Evolutionary conservation across 345 rosid species (phyloP), one percentile per base, ranked within the genome.

Genomic region (Erodium maritimum): DNA sequence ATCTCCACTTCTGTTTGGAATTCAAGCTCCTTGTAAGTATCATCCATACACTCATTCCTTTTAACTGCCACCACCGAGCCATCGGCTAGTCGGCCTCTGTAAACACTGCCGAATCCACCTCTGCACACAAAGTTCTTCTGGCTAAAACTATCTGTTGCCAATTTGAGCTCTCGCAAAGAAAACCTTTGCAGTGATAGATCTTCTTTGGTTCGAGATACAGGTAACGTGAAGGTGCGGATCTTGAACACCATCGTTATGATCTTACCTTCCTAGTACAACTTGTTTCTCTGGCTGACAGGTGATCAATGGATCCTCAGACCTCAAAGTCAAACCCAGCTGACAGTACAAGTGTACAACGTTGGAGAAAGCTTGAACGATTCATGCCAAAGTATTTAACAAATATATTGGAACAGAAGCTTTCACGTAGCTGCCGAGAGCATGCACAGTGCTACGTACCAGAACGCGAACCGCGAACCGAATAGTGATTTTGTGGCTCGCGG

Each of bases 91-190:
- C 22, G 34, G n/a, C 53, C 59, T 54, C 21, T n/a, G 21, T 12
- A n/a, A 50, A 21, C 65, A 29, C 37, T 55, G 33, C 52, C 58
- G 14, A 20, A 62, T 19, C 23, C 37, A 19, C 65, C 65, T 22
- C 50, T 25, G 5, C 59, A 52, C 21, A 62, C 6, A 3, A 54
- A 20, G 52, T n/a, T 13, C 22, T 46, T 51, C 21, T n/a, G 6
- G 29, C n/a, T 23, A 12, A 25, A 60, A 50, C 22, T 17, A 5
- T 23, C 46, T 1, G 63, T 60, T 18, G 56, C 63, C 4, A 19
- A 9, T 50, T 45, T 21, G 34, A 51, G 56, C 17, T 60, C 64
- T 18, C 18, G 21, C 19, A 10, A 51, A 51, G 55, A 17, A 21
- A 60, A 60, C 21, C 12, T 51, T 22, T 51, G 12, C 33, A 25